Percentiles rank a stretch among this genome's conserved stretches.
These are phyloP conservation scores for Crithidia fasciculata DNA, from an alignment of 208 protist genomes.

Conservation along the genomic window DNA sequence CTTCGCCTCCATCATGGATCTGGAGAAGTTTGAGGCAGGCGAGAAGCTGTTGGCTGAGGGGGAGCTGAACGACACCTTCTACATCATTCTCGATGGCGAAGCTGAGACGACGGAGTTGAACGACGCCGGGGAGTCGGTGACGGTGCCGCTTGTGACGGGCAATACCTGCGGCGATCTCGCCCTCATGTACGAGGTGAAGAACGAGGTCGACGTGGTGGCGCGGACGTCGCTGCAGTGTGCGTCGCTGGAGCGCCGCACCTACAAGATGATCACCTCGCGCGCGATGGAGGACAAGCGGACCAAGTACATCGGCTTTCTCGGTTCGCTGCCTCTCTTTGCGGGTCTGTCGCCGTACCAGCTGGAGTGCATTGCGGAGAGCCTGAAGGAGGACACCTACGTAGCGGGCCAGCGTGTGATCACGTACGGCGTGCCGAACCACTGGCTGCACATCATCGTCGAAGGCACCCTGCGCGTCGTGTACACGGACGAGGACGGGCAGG, in stretches of 20 bases:
- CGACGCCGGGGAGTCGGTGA: slow-evolving; percentile 22
- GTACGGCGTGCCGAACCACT: slow-evolving; percentile 56
- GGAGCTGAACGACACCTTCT: slow-evolving; percentile 58
- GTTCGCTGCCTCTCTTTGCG: slow-evolving; percentile 44
- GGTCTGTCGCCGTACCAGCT: slow-evolving; percentile 43
- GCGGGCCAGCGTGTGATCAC: slow-evolving; percentile 63
- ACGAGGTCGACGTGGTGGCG: slow-evolving; percentile 40
- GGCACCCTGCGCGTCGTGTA: slow-evolving; percentile 58
- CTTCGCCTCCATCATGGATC: slow-evolving; percentile 72
- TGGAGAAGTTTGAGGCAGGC: slow-evolving; percentile 36
- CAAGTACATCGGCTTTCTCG: slow-evolving; percentile 64
- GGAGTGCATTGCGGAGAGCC: slow-evolving; percentile 48
- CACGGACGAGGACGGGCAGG: slow-evolving; percentile 28
- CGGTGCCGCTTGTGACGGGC: slow-evolving; percentile 35
- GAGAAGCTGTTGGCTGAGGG: slow-evolving; percentile 40
- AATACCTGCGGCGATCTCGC: slow-evolving; percentile 59
- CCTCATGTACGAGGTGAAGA: slow-evolving; percentile 63
- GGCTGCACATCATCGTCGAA: slow-evolving; percentile 79
- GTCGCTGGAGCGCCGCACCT: slow-evolving; percentile 67
- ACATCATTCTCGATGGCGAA: slow-evolving; percentile 65
- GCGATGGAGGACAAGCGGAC: slow-evolving; percentile 60
- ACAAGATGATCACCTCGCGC: slow-evolving; percentile 69
- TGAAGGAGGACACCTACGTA: slow-evolving; percentile 59
- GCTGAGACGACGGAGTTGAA: slow-evolving; percentile 40
- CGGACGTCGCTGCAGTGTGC: slow-evolving; percentile 47